Evolutionary conservation across 345 rosid genomes (phyloP), one percentile per base, ranked within the genome.

Genomic region (Brassica napus): DNA sequence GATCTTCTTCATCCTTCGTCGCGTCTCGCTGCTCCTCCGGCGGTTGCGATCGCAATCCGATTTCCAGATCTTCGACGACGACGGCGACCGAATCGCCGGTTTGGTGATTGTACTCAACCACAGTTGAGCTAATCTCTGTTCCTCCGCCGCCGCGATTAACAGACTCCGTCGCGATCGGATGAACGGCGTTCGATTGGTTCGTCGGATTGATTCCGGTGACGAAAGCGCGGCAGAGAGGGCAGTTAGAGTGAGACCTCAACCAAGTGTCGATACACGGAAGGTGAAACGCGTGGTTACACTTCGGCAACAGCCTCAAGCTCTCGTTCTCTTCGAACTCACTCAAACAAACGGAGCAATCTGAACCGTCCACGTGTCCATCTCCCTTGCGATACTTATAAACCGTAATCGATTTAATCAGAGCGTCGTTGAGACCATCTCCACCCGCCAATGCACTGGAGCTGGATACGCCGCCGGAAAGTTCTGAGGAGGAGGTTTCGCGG

Each of bases 201-300:
- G 37, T 6, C 15, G 55, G 47, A 12, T 62, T 69, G 49, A 52
- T 65, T 9, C 74, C 49, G 52, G 68, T 79, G 58, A 75, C 32
- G 16, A 84, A 32, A 32, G 80, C 87, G 16, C 94, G 96, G 78
- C 98, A 94, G 5, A 94, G 94, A 3, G 97, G 98, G 59, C 98
- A 94, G 26, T 82, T 94, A 8, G 97, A 85, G 78, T 91, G 92
- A 55, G 96, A 89, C 70, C 83, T 90, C 5, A 94, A 77, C 97
- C 98, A 94, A 18, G 96, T 81, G 72, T 94, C 97, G 16, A 92
- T 92, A 21, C 97, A 94, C 26, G 91, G 90, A 5, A 92, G 84
- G 76, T 92, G 98, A 73, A 94, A 94, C 8, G 97, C 97, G 73
- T 94, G 98, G 58, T 76, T 87, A 44, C 98, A 92, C 47, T 89